Percentiles rank a stretch among this genome's conserved stretches.
phyloP scores from a whole-genome alignment of 352 stramenopile genomes.

The Phytophthora rubi region DNA sequence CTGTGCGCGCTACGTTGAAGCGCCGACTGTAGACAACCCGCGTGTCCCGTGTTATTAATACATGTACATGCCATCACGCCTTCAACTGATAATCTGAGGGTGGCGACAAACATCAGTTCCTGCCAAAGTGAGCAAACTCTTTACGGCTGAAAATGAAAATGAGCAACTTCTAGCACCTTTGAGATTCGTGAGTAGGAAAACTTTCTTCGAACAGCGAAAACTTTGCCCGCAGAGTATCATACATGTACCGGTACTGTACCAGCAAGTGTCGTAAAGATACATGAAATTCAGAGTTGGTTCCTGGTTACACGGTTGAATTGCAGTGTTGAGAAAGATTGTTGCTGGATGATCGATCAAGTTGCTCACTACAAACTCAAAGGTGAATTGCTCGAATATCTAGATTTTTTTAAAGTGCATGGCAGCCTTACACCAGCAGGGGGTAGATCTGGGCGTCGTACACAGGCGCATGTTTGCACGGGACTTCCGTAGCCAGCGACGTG shows the following conservation, averaged over 20 bases:
- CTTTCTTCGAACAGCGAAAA: not conserved
- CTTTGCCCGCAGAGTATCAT: not conserved
- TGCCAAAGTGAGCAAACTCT: no score
- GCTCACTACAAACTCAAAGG: not conserved
- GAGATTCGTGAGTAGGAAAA: no score
- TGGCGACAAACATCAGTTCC: no score
- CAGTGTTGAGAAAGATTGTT: no score
- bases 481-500: constrained; percentile 35
- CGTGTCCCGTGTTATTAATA: not conserved
- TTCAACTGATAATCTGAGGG: constrained; percentile 2
- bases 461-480: constrained; percentile 34
- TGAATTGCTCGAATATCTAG: not conserved
- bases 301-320: no score
- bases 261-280: no score
- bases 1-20: constrained; percentile 4
- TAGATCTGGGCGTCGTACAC: constrained; percentile 43
- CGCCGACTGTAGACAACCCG: constrained; percentile 1
- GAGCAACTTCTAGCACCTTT: no score
- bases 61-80: not conserved
- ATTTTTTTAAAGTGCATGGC: not conserved
- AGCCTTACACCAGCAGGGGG: constrained; percentile 41
- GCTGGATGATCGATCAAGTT: no score
- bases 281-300: no score
- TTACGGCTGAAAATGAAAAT: no score
- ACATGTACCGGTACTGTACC: no score